Evolutionary conservation across 495 filamentous ascomycete genomes (phyloP).

Genomic region (Aspergillus bridgeri): DNA sequence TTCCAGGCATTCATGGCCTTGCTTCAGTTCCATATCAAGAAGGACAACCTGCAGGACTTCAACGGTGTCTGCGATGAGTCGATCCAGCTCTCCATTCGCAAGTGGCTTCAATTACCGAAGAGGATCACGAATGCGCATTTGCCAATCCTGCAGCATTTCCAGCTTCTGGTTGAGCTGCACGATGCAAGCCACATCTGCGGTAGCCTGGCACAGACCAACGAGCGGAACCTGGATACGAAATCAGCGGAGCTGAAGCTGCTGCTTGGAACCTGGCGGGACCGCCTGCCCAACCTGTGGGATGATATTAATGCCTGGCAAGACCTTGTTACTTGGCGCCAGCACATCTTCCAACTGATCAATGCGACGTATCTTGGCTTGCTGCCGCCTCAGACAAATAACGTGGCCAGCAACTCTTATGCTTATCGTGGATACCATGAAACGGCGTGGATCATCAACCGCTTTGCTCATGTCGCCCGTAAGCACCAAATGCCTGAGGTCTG

Average conservation of each 20-base stretch:
- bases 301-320: slow-evolving; percentile 99
- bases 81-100: slow-evolving; percentile 92
- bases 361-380: slow-evolving; percentile 83
- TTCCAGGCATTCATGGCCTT: slow-evolving; percentile 98
- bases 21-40: slow-evolving; percentile 86
- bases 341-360: slow-evolving; percentile 98
- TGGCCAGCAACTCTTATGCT: slow-evolving; percentile 82
- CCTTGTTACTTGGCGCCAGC: slow-evolving; percentile 96
- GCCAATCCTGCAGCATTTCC: slow-evolving; percentile 93
- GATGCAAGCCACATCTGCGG: slow-evolving; percentile 94
- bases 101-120: slow-evolving; percentile 94
- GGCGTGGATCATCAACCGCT: slow-evolving; percentile 99
- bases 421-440: slow-evolving; percentile 98
- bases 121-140: slow-evolving; percentile 95
- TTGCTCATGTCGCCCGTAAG: slow-evolving; percentile 95
- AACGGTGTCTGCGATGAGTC: slow-evolving; percentile 89
- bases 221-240: slow-evolving; percentile 83
- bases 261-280: slow-evolving; percentile 90
- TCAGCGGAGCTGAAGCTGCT: slow-evolving; percentile 94
- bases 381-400: slow-evolving; percentile 73
- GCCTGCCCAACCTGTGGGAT: slow-evolving; percentile 96
- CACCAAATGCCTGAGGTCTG: slow-evolving; percentile 96
- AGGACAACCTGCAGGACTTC: slow-evolving; percentile 77
- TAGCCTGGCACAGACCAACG: slow-evolving; percentile 80
- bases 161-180: slow-evolving; percentile 96